Conservation (phyloP, 75 land plant genomes). For the Selaginella tamariscina region DNA sequence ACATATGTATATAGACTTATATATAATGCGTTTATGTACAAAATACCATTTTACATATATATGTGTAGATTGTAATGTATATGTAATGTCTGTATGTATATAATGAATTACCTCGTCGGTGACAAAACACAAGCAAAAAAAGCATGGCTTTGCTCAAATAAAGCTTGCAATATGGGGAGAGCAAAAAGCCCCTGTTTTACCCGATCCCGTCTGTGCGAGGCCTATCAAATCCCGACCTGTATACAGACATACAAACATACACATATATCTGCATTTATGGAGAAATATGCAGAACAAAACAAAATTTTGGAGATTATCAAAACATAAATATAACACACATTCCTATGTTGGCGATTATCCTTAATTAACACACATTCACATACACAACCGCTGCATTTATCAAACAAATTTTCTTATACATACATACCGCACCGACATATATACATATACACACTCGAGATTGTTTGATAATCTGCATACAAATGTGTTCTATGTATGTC, state of each 20-base stretch:
- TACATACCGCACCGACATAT: too few relatives aligned
- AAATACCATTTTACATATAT: too few relatives aligned
- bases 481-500: too few relatives aligned
- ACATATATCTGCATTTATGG: background rate
- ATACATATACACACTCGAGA: too few relatives aligned
- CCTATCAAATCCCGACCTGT: slow-evolving; percentile 84
- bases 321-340: background rate
- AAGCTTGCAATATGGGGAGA: slow-evolving; percentile 74
- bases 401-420: too few relatives aligned
- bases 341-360: too few relatives aligned
- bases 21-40: background rate
- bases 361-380: too few relatives aligned
- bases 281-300: background rate
- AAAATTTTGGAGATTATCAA: background rate
- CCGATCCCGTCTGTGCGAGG: slow-evolving; percentile 91
- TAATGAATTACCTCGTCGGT: slow-evolving; percentile 50
- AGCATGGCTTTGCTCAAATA: slow-evolving; percentile 53
- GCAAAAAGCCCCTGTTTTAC: slow-evolving; percentile 97
- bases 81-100: background rate
- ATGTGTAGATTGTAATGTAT: too few relatives aligned
- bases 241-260: background rate
- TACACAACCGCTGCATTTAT: too few relatives aligned
- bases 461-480: too few relatives aligned
- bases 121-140: slow-evolving; percentile 89
- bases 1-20: background rate